Evolutionary conservation across 352 stramenopile species (phyloP).

Genomic region (Globisporangium takayamanum): DNA sequence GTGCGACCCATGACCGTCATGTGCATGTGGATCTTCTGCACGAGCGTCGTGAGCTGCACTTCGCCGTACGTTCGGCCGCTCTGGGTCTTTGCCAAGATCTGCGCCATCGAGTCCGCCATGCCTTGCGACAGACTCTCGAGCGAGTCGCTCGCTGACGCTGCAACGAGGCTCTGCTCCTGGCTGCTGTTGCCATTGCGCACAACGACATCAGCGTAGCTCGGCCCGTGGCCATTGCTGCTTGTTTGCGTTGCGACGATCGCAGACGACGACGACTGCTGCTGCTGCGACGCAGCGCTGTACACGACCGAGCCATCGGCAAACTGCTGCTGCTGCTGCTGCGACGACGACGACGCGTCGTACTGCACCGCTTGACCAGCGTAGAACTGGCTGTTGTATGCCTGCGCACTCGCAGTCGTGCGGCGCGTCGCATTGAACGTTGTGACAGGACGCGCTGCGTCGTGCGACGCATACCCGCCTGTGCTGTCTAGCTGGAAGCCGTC

Average conservation of each 20-base stretch:
- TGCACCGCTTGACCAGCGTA: conserved; percentile 3
- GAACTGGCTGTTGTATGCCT: conserved; percentile 11
- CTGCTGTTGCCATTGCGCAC: conserved; percentile 4
- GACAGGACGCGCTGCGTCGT: background rate
- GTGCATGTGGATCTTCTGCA: conserved; percentile 35
- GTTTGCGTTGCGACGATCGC: conserved; percentile 8
- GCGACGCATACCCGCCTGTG: background rate
- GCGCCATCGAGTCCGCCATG: conserved; percentile 31
- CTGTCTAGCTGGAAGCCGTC: conserved; percentile 17
- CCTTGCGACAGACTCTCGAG: conserved; percentile 24
- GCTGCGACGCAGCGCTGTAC: conserved; percentile 2
- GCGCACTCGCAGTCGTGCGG: conserved; percentile 1
- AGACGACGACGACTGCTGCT: conserved; percentile 4
- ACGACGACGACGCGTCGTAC: conserved; percentile 1
- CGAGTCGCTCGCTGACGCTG: conserved; percentile 11
- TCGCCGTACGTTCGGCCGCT: conserved; percentile 21
- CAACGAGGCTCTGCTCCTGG: conserved; percentile 10
- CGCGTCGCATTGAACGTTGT: background rate
- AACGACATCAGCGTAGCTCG: conserved; percentile 26
- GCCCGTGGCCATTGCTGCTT: conserved; percentile 4
- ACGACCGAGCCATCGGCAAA: conserved; percentile 5
- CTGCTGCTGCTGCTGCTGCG: conserved; percentile 3
- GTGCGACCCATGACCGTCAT: conserved; percentile 37
- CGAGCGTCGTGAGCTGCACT: conserved; percentile 28
- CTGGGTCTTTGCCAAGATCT: conserved; percentile 30